Conservation (phyloP, 2,329 filamentous ascomycete species). For the Fusarium udum region DNA sequence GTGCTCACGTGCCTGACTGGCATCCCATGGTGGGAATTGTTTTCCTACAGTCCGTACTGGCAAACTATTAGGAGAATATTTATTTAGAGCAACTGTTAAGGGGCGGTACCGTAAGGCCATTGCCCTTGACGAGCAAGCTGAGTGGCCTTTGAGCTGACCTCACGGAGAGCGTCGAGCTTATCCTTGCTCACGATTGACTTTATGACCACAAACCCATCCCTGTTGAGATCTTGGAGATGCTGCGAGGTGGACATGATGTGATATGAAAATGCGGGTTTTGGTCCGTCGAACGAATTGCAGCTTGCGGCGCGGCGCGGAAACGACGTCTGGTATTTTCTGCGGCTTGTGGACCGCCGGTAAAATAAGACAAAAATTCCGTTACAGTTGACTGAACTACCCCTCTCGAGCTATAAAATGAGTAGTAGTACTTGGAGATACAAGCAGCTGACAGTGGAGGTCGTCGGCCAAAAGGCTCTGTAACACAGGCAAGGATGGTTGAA, state of each 20-base stretch:
- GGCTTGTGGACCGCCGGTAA: slow-evolving; percentile 25
- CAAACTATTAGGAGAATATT: neutral
- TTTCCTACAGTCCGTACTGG: slow-evolving; percentile 62
- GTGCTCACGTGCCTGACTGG: slow-evolving; percentile 59
- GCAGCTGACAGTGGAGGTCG: slow-evolving; percentile 3
- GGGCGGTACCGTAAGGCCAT: slow-evolving; percentile 72
- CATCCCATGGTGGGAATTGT: slow-evolving; percentile 88
- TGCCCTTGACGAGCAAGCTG: slow-evolving; percentile 70
- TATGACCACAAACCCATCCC: slow-evolving; percentile 80
- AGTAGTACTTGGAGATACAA: neutral
- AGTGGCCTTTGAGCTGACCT: slow-evolving; percentile 66
- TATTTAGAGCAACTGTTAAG: slow-evolving; percentile 70
- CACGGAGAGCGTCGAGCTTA: slow-evolving; percentile 68
- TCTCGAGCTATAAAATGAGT: neutral
- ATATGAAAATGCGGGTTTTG: slow-evolving; percentile 8
- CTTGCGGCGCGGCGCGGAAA: slow-evolving; percentile 1
- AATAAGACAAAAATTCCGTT: slow-evolving; percentile 27
- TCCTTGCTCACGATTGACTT: slow-evolving; percentile 67
- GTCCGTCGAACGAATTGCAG: slow-evolving; percentile 4
- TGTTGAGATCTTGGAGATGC: slow-evolving; percentile 62
- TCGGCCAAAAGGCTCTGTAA: slow-evolving; percentile 25
- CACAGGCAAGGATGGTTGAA: slow-evolving; percentile 7
- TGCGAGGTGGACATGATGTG: slow-evolving; percentile 32
- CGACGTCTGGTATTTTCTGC: neutral
- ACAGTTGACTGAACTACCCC: slow-evolving; percentile 1